Percentiles rank a stretch among this genome's conserved stretches.
phyloP scores from a whole-genome alignment of 1,139 yeast genomes.

The Suhomyces bokatorum region DNA sequence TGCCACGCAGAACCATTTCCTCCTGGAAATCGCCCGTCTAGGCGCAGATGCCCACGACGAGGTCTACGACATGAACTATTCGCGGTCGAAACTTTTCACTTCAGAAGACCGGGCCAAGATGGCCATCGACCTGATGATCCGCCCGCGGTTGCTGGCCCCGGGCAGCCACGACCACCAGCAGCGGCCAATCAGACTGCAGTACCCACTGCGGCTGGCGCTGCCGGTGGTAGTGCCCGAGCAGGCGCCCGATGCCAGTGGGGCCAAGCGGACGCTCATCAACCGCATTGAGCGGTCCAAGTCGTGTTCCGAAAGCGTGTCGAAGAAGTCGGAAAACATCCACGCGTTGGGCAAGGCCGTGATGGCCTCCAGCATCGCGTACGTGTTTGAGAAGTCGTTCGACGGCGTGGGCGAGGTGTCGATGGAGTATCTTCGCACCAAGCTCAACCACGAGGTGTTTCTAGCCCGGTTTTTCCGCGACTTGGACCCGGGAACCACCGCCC shows the following conservation, averaged over 20 bases:
- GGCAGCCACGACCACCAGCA: slow-evolving; percentile 3
- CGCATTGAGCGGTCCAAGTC: slow-evolving; percentile 64
- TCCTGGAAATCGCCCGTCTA: slow-evolving; percentile 39
- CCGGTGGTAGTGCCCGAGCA: not conserved
- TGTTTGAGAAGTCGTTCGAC: slow-evolving; percentile 27
- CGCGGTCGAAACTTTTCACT: slow-evolving; percentile 31
- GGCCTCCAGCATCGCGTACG: slow-evolving; percentile 55
- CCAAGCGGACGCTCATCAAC: slow-evolving; percentile 31
- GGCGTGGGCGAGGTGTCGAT: slow-evolving; percentile 37
- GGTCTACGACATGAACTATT: slow-evolving; percentile 35
- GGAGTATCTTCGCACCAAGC: slow-evolving; percentile 56
- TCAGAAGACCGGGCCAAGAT: slow-evolving; percentile 38
- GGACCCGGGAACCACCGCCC: slow-evolving; percentile 42
- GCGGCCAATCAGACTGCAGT: slow-evolving; percentile 11
- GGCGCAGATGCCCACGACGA: slow-evolving; percentile 40
- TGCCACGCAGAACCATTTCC: slow-evolving; percentile 19
- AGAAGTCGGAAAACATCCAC: slow-evolving; percentile 48
- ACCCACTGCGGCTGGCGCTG: slow-evolving; percentile 15
- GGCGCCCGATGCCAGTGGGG: slow-evolving; percentile 18
- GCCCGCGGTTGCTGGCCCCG: slow-evolving; percentile 26
- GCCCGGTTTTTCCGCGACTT: slow-evolving; percentile 52
- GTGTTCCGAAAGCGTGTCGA: slow-evolving; percentile 51
- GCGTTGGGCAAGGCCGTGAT: slow-evolving; percentile 59
- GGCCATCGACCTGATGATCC: slow-evolving; percentile 41
- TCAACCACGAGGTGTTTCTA: slow-evolving; percentile 44